Percentiles rank a stretch among this genome's conserved stretches.
Conservation (phyloP, 306 rosid genomes). For the Erythrophleum fordii region DNA sequence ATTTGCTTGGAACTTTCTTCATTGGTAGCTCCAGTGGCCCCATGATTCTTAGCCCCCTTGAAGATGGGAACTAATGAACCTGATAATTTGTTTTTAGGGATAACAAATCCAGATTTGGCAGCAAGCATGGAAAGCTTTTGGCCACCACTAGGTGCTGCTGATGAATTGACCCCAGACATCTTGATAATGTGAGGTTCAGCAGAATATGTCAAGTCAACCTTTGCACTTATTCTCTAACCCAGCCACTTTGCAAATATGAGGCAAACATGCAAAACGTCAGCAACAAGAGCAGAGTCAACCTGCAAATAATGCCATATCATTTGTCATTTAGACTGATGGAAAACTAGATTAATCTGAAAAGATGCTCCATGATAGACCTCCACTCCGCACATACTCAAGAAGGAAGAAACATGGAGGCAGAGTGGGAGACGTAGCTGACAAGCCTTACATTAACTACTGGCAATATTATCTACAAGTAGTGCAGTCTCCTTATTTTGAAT, state of each 20-base stretch:
- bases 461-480: not conserved
- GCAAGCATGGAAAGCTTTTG: constrained; percentile 82
- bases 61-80: constrained; percentile 84
- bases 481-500: not conserved
- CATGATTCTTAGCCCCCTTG: constrained; percentile 61
- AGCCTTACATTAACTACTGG: not conserved
- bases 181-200: constrained; percentile 49
- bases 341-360: not conserved
- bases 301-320: constrained; percentile 16
- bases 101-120: constrained; percentile 87
- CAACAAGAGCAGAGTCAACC: constrained; percentile 23
- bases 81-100: constrained; percentile 88
- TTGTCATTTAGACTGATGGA: not conserved
- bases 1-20: constrained; percentile 64
- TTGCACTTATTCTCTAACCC: constrained; percentile 51
- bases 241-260: constrained; percentile 33
- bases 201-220: constrained; percentile 48
- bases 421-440: not conserved
- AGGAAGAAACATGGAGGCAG: too few relatives aligned
- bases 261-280: not conserved
- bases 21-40: constrained; percentile 51
- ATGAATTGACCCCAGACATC: constrained; percentile 62
- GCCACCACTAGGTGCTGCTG: constrained; percentile 50
- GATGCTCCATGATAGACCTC: too few relatives aligned
- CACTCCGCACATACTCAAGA: too few relatives aligned